Conservation (phyloP, 208 protist genomes). For the Trypanosoma melophagium region DNA sequence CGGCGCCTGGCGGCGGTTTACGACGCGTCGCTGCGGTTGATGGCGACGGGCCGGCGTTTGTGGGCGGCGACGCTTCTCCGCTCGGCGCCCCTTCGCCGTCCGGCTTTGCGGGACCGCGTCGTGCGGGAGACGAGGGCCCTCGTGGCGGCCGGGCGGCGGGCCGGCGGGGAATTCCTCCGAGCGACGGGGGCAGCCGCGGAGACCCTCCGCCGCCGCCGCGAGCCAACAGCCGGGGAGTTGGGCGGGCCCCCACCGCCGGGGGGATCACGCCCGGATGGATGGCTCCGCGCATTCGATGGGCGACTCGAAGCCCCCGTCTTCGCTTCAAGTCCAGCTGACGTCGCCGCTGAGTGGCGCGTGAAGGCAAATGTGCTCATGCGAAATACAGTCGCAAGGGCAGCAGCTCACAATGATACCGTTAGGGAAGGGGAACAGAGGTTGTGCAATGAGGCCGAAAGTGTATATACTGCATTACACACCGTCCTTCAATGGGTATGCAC, state of each 20-base stretch:
- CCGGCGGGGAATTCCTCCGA: slow-evolving; percentile 52
- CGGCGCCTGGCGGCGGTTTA: slow-evolving; percentile 45
- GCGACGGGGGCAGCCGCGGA: slow-evolving; percentile 49
- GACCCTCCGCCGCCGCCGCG: slow-evolving; percentile 49
- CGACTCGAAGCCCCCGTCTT: slow-evolving; percentile 40
- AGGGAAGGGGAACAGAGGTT: slow-evolving; percentile 35
- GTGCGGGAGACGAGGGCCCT: slow-evolving; percentile 10
- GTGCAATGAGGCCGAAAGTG: slow-evolving; percentile 23
- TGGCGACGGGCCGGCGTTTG: slow-evolving; percentile 43
- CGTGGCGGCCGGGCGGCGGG: slow-evolving; percentile 35
- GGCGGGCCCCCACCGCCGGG: slow-evolving; percentile 37
- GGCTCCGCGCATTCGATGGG: slow-evolving; percentile 68
- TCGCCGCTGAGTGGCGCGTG: slow-evolving; percentile 85
- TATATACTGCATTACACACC: slow-evolving; percentile 34
- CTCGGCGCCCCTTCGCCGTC: slow-evolving; percentile 55
- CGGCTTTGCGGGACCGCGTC: slow-evolving; percentile 1
- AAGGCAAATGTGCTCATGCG: slow-evolving; percentile 76
- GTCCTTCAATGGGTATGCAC: slow-evolving; percentile 47
- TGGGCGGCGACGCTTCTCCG: slow-evolving; percentile 61
- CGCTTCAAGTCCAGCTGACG: slow-evolving; percentile 38
- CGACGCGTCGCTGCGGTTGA: slow-evolving; percentile 39
- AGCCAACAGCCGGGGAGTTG: slow-evolving; percentile 28
- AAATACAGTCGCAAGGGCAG: slow-evolving; percentile 52
- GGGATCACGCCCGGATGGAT: slow-evolving; percentile 58
- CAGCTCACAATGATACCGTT: slow-evolving; percentile 35